A percentile compares a stretch with the other conserved stretches of the same genome.
These are phyloP conservation scores for Mucor piriformis DNA, from an alignment of 371 early-diverging fungal genomes.

Conservation along the genomic window DNA sequence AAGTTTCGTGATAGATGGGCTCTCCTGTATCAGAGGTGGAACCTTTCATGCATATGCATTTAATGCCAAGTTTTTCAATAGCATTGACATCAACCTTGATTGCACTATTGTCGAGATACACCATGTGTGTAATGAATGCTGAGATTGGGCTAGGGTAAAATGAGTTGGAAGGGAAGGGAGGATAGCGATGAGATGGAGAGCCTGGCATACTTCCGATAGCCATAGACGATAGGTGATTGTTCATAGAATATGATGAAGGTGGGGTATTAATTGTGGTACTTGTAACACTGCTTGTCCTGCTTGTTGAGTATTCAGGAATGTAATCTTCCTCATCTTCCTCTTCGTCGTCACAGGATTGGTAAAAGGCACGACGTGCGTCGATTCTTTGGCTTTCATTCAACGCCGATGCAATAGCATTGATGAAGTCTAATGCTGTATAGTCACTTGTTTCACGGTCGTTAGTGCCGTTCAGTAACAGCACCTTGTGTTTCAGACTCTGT, in stretches of 20 bases:
- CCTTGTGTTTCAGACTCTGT: slow-evolving; percentile 57
- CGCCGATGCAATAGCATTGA: slow-evolving; percentile 66
- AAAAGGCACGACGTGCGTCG: slow-evolving; percentile 48
- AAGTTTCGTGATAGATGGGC: slow-evolving; percentile 24
- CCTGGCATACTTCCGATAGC: slow-evolving; percentile 23
- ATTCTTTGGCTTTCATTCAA: slow-evolving; percentile 59
- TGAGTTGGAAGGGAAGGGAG: slow-evolving; percentile 39
- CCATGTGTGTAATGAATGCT: slow-evolving; percentile 69
- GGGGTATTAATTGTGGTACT: slow-evolving; percentile 16
- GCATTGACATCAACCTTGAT: slow-evolving; percentile 61
- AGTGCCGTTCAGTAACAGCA: slow-evolving; percentile 72
- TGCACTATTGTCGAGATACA: slow-evolving; percentile 52
- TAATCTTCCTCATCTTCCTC: slow-evolving; percentile 21
- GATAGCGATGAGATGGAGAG: slow-evolving; percentile 34
- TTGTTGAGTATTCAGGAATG: slow-evolving; percentile 4
- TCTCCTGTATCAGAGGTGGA: slow-evolving; percentile 20
- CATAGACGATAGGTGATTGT: slow-evolving; percentile 5
- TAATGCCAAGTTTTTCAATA: slow-evolving; percentile 66
- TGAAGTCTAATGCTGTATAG: slow-evolving; percentile 74
- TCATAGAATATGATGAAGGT: slow-evolving; percentile 13
- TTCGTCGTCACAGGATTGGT: slow-evolving; percentile 32
- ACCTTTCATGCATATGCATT: slow-evolving; percentile 53
- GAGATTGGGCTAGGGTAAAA: slow-evolving; percentile 52
- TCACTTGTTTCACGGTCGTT: slow-evolving; percentile 72
- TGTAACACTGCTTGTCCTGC: slow-evolving; percentile 10